These are phyloP conservation scores for Starmerella kuoi DNA, from an alignment of 805 yeast genomes.

Conservation along the genomic window DNA sequence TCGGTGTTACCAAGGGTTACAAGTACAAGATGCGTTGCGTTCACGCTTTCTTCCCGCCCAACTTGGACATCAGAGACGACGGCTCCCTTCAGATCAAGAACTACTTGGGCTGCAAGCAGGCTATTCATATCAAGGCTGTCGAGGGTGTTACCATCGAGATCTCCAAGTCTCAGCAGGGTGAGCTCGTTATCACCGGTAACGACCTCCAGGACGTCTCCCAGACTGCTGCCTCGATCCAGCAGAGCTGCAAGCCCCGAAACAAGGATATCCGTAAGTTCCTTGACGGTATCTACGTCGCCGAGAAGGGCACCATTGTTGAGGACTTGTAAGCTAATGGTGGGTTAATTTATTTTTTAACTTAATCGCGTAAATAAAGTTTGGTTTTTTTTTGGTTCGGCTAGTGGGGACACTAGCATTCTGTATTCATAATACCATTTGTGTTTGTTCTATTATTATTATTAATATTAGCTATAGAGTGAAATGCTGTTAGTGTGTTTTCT, in stretches of 20 bases:
- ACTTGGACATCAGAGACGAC: constrained; percentile 78
- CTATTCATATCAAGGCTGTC: constrained; percentile 72
- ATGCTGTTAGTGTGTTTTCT: no score
- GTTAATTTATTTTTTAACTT: constrained; percentile 7
- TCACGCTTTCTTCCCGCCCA: constrained; percentile 99
- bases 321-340: constrained; percentile 35
- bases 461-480: no score
- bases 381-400: constrained; percentile 13
- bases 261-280: constrained; percentile 99
- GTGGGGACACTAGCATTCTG: constrained; percentile 21
- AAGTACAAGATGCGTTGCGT: constrained; percentile 99
- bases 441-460: no score
- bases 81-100: constrained; percentile 91
- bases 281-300: constrained; percentile 99
- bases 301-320: constrained; percentile 76
- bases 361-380: constrained; percentile 9
- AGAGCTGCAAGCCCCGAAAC: constrained; percentile 96
- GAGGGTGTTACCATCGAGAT: constrained; percentile 82
- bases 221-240: constrained; percentile 97
- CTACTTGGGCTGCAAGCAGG: constrained; percentile 98
- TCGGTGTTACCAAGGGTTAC: constrained; percentile 99
- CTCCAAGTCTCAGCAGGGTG: constrained; percentile 84
- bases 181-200: constrained; percentile 85
- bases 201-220: constrained; percentile 95
- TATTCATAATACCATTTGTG: no score